These are phyloP conservation scores for Cladophialophora bantiana DNA, from an alignment of 2,329 filamentous ascomycete species.

Conservation along the genomic window DNA sequence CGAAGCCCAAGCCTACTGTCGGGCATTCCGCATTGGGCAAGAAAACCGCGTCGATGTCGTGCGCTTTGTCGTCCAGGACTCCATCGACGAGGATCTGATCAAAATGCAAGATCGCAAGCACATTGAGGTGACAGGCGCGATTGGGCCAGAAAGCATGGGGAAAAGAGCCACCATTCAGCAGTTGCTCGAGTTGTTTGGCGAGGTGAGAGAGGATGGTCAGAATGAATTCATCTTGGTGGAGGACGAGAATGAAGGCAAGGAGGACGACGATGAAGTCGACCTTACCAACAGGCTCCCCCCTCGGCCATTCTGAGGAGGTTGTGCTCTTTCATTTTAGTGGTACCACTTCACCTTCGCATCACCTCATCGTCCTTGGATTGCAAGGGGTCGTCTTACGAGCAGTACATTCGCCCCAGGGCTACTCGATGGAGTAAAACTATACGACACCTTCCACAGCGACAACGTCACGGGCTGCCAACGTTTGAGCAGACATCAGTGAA, in stretches of 20 bases:
- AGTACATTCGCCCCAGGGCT: no score
- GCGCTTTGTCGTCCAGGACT: constrained; percentile 62
- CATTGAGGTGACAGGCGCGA: constrained; percentile 47
- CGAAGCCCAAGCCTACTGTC: constrained; percentile 67
- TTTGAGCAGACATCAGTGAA: no score
- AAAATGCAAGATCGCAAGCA: constrained; percentile 65
- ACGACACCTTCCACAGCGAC: no score
- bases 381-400: no score
- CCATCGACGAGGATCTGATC: constrained; percentile 65
- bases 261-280: constrained; percentile 21
- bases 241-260: constrained; percentile 30
- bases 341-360: neutral
- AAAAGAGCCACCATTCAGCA: constrained; percentile 34
- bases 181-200: constrained; percentile 43
- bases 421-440: no score
- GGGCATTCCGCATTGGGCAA: constrained; percentile 63
- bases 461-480: no score
- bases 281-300: constrained; percentile 26
- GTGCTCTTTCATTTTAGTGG: neutral
- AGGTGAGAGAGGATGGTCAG: constrained; percentile 30
- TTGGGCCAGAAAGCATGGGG: constrained; percentile 26
- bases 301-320: constrained; percentile 25
- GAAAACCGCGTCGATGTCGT: constrained; percentile 64
- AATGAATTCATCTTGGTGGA: constrained; percentile 34
- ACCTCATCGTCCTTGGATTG: neutral